These are phyloP conservation scores for Daldinia sp. DNA, from an alignment of 2,329 filamentous ascomycete genomes.

Conservation along the genomic window DNA sequence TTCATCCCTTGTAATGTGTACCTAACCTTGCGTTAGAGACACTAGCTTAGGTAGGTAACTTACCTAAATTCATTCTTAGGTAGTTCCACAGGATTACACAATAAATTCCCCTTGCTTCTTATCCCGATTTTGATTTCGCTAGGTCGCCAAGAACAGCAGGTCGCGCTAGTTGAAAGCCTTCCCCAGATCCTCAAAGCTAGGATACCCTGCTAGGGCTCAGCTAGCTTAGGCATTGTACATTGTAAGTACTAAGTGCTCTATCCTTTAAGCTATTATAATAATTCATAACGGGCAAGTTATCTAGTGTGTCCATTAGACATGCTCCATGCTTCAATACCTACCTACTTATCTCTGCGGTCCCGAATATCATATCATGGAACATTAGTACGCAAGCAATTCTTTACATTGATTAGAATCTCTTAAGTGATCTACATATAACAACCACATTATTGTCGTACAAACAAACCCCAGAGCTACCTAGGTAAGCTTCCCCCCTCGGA, in stretches of 20 bases:
- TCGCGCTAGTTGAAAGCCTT: conserved; percentile 4
- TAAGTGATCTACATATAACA: neutral
- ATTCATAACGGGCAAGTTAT: no score
- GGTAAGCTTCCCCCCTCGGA: conserved; percentile 1
- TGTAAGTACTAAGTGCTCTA: neutral
- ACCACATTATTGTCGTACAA: neutral
- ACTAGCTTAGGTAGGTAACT: neutral
- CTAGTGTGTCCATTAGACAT: neutral
- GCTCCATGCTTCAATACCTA: neutral
- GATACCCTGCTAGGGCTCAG: neutral
- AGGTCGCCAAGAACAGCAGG: conserved; percentile 4
- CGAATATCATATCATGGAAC: neutral
- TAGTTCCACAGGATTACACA: conserved; percentile 4
- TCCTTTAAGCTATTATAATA: neutral
- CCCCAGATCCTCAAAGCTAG: conserved; percentile 1
- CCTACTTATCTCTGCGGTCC: neutral
- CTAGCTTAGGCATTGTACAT: neutral
- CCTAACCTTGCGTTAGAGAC: neutral
- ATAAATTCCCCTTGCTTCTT: conserved; percentile 7
- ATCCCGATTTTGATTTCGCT: neutral
- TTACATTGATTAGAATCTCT: neutral
- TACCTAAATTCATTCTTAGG: no score
- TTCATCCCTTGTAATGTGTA: conserved; percentile 6
- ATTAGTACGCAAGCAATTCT: neutral
- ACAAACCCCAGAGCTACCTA: neutral